Percentiles rank a stretch among this genome's conserved stretches.
phyloP scores from a whole-genome alignment of 495 filamentous ascomycete species.

The Aspergillus baeticus region DNA sequence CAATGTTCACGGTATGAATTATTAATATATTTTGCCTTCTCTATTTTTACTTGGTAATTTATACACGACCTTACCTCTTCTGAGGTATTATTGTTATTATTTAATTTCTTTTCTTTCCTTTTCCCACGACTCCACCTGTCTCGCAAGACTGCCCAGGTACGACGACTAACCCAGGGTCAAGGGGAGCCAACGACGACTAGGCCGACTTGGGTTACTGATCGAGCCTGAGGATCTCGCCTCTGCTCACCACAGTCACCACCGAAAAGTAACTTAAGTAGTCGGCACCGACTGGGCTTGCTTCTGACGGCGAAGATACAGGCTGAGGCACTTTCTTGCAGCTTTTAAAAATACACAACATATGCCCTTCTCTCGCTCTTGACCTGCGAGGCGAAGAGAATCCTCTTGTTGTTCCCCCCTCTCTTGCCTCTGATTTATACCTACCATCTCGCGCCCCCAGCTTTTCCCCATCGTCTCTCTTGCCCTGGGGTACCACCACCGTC shows the following conservation, averaged over 20 bases:
- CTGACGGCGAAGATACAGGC: neutral
- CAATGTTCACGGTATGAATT: neutral
- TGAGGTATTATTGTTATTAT: too few species aligned
- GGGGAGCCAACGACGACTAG: constrained; percentile 1
- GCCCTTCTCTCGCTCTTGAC: constrained; percentile 4
- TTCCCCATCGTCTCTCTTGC: neutral
- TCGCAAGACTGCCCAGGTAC: neutral
- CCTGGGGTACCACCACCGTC: constrained; percentile 16
- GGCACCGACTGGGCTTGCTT: neutral
- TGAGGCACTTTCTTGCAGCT: constrained; percentile 4
- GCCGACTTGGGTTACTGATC: constrained; percentile 10
- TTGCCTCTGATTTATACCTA: neutral
- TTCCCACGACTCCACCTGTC: neutral
- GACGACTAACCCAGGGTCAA: neutral
- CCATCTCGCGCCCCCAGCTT: neutral
- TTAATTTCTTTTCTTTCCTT: neutral
- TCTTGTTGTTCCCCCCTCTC: neutral
- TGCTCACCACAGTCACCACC: neutral
- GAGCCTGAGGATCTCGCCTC: constrained; percentile 6
- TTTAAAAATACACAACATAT: constrained; percentile 18
- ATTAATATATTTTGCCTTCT: neutral
- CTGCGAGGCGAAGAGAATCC: neutral
- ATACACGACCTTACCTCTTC: neutral
- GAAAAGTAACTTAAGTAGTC: neutral
- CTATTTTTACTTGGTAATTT: constrained; percentile 2